phyloP scores from a whole-genome alignment of 345 rosid genomes.

The Arabis hirsuta region DNA sequence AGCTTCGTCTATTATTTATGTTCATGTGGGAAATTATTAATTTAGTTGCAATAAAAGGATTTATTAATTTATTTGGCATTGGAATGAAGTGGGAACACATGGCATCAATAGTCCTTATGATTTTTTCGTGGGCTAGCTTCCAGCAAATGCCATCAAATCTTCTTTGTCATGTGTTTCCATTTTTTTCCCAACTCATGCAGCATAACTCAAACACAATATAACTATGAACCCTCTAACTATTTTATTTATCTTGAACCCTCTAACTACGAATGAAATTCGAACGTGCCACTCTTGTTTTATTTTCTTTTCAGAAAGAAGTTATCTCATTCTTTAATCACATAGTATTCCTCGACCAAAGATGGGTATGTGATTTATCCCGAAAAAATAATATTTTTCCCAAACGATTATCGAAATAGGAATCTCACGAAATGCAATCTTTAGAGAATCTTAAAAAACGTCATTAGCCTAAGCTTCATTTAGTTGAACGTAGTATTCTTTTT shows the following conservation, averaged over 20 bases:
- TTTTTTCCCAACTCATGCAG: neutral
- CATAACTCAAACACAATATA: neutral
- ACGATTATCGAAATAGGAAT: too few species aligned
- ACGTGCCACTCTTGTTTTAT: neutral
- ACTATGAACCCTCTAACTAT: too few species aligned
- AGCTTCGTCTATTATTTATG: constrained; percentile 9
- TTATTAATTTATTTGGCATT: neutral
- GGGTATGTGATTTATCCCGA: too few species aligned
- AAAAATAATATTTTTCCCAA: too few species aligned
- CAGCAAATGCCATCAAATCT: constrained; percentile 42
- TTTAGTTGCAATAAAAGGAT: neutral
- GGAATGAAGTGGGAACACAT: constrained; percentile 31
- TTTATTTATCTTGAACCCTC: constrained; percentile 1
- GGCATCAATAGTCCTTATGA: constrained; percentile 20
- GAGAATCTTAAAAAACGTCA: too few species aligned
- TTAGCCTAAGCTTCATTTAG: too few species aligned
- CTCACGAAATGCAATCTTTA: too few species aligned
- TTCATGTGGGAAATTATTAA: constrained; percentile 6
- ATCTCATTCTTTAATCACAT: too few species aligned
- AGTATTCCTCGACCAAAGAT: too few species aligned
- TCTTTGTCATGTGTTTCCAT: constrained; percentile 26
- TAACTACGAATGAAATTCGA: neutral
- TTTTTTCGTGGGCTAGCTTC: constrained; percentile 35
- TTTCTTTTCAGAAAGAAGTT: too few species aligned
- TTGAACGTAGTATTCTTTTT: too few species aligned